Percentiles rank a stretch among this genome's conserved stretches.
Conservation (phyloP, 169 alveolate species). For the Babesia bigemina region DNA sequence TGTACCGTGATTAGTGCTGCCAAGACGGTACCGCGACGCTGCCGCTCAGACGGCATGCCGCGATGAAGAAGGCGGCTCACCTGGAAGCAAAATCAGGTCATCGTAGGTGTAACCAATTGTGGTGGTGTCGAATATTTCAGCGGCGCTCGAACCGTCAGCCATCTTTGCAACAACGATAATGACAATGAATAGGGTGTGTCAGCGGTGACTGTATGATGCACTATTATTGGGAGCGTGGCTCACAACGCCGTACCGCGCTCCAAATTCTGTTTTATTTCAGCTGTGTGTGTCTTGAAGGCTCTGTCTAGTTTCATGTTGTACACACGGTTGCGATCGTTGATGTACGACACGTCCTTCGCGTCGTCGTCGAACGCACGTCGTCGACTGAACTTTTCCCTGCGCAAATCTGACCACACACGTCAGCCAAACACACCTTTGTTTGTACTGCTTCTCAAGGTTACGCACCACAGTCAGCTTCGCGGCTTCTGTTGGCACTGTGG, state of each 20-base stretch:
- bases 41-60: neutral
- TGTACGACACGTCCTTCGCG: constrained; percentile 85
- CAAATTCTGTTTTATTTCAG: constrained; percentile 85
- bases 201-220: neutral
- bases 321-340: constrained; percentile 86
- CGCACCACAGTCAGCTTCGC: constrained; percentile 59
- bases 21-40: neutral
- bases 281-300: constrained; percentile 81
- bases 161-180: constrained; percentile 23
- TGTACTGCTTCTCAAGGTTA: constrained; percentile 64
- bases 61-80: constrained; percentile 35
- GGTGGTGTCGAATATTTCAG: constrained; percentile 69
- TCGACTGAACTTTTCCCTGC: constrained; percentile 80
- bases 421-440: constrained; percentile 60
- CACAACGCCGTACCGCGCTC: constrained; percentile 90
- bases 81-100: constrained; percentile 89
- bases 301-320: constrained; percentile 87
- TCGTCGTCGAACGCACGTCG: constrained; percentile 83
- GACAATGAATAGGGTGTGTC: neutral
- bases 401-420: constrained; percentile 69
- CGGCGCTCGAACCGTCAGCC: constrained; percentile 81
- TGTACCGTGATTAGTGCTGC: constrained; percentile 3
- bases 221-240: neutral
- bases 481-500: constrained; percentile 63
- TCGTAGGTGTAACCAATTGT: constrained; percentile 84